Percentiles rank a stretch among this genome's conserved stretches.
These are phyloP conservation scores for Biscogniauxia sp. DNA, from an alignment of 2,329 filamentous ascomycete genomes.

Conservation along the genomic window DNA sequence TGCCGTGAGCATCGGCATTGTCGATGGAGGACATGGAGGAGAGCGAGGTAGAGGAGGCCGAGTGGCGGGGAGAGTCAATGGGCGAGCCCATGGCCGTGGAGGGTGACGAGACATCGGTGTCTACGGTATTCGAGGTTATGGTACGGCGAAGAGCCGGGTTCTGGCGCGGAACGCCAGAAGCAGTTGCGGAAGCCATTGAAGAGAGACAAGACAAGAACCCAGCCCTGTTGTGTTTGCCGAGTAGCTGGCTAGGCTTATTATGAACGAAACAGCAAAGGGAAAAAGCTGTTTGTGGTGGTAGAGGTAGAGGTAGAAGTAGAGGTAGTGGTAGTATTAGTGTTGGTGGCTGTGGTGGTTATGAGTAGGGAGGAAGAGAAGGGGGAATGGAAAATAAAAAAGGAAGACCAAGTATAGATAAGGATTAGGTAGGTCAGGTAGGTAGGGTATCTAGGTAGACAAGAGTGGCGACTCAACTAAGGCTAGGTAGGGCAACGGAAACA, in stretches of 20 bases:
- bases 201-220: neutral
- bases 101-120: conserved; percentile 47
- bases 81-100: conserved; percentile 59
- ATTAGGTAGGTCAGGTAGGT: too few relatives aligned
- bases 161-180: conserved; percentile 42
- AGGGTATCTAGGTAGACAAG: too few relatives aligned
- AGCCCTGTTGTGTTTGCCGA: neutral
- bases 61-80: conserved; percentile 57
- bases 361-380: too few relatives aligned
- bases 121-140: conserved; percentile 38
- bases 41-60: conserved; percentile 83
- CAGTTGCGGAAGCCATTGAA: conserved; percentile 48
- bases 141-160: conserved; percentile 49
- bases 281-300: neutral
- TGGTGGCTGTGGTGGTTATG: too few relatives aligned
- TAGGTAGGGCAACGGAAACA: neutral
- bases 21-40: conserved; percentile 79
- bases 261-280: neutral
- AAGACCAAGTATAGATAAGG: too few relatives aligned
- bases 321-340: too few relatives aligned
- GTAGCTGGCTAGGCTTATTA: neutral
- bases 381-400: too few relatives aligned
- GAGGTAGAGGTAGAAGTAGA: neutral
- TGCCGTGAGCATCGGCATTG: conserved; percentile 48
- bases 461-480: too few relatives aligned